Evolutionary conservation across 2,329 filamentous ascomycete species (phyloP).

Genomic region (Neurospora sp.): DNA sequence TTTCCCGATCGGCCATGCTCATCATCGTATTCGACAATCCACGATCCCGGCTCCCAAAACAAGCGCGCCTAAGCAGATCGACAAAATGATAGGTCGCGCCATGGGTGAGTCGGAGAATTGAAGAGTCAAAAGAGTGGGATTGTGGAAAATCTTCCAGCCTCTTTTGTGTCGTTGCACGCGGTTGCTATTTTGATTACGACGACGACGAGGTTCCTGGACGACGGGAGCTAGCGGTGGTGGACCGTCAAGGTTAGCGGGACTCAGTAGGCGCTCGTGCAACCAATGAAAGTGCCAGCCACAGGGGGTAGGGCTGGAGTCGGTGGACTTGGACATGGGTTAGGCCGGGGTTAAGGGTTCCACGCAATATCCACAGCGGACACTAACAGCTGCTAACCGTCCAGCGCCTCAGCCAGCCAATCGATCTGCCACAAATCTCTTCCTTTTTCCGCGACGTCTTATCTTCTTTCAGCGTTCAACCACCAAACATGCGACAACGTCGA

Average conservation of each 20-base stretch:
- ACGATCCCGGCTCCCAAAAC: neutral
- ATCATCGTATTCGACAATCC: neutral
- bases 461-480: neutral
- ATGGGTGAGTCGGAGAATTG: neutral
- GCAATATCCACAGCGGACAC: neutral
- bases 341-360: neutral
- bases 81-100: neutral
- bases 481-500: neutral
- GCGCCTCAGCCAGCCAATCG: neutral
- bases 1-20: neutral
- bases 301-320: neutral
- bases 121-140: neutral
- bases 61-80: neutral
- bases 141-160: neutral
- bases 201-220: neutral
- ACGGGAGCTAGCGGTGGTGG: neutral
- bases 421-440: neutral
- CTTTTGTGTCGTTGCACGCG: neutral
- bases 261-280: neutral
- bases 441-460: neutral
- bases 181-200: neutral
- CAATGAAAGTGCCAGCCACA: neutral
- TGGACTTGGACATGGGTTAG: neutral
- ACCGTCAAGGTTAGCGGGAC: neutral
- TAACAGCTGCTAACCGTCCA: neutral